Base-by-base conservation (phyloP, 2,329 filamentous ascomycete species). In the Penicillium paneum region DNA sequence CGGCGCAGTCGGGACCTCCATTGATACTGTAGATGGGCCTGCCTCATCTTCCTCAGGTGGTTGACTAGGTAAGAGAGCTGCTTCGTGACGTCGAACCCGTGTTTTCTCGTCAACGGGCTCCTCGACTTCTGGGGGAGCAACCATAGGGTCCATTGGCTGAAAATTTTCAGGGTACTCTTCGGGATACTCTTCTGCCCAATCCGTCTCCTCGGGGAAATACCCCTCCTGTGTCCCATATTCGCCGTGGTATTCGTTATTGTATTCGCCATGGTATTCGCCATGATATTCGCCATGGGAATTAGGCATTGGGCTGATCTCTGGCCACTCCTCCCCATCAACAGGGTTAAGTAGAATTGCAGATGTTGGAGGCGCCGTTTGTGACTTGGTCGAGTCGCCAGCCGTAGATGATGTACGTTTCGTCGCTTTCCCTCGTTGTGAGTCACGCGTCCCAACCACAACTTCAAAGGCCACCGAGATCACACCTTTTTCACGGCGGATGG, bases 391-490 rank as follows among this genome's bases (percentile, higher is more conserved):
- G 32, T 73, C 69, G 40, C 71, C 69, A 45, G 57, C 59, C n/a
- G 56, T 47, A 55, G 60, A 70, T 26, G 52, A 56, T 29, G 45
- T 69, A 54, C 63, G 69, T 55, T 72, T 70, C 43, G 66, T 70
- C 54, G 77, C 79, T 54, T 80, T 79, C 54, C 76, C 68, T 60
- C 82, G 74, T 56, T 82, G 82, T 63, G 86, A 93, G 71, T 99
- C 92, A 34, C 83, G 82, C 0, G 91, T 96, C 1, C 94, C 94
- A 19, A 97, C 86, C 1, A 96, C 79, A 13, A 96, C 83, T 70
- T 97, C 91, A 64, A 97, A 93, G 0, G 88, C 81, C 51, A 91
- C 89, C 0, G 87, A 88, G 21, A 97, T 87, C n/a, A 97, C 91
- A 8, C 90, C 91, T 68, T 96, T 97, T 68, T 96, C 91, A 38